Percentiles rank a stretch among this genome's conserved stretches.
These are phyloP conservation scores for Boletus tylopilopsis DNA, from an alignment of 768 basidiomycete genomes.

Conservation along the genomic window DNA sequence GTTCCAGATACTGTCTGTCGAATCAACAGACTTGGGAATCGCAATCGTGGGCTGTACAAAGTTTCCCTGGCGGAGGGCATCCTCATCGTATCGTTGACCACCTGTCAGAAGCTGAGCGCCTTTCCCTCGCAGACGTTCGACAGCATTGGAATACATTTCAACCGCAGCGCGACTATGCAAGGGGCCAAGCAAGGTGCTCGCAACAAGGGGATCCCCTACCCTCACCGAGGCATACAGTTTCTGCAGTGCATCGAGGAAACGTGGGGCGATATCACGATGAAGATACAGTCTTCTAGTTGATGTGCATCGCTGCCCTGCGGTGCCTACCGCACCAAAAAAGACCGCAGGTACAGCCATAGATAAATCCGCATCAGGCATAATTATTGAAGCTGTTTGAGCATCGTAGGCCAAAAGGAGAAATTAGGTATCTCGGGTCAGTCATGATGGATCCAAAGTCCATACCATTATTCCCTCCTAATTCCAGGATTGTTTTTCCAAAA, in stretches of 20 bases:
- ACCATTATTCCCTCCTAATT: constrained; percentile 97
- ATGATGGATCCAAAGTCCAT: constrained; percentile 22
- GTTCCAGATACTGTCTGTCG: constrained; percentile 61
- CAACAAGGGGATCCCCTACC: constrained; percentile 83
- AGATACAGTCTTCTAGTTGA: constrained; percentile 89
- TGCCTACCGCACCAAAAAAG: constrained; percentile 92
- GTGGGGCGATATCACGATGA: constrained; percentile 71
- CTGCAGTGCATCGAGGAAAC: constrained; percentile 73
- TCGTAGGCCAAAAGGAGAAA: constrained; percentile 15
- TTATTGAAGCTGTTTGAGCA: constrained; percentile 65
- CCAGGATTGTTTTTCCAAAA: constrained; percentile 88
- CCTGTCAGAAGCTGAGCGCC: constrained; percentile 80
- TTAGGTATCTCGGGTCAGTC: constrained; percentile 15
- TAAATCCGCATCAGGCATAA: constrained; percentile 93
- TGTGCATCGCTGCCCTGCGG: constrained; percentile 76
- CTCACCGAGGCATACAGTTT: constrained; percentile 66
- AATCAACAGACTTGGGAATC: constrained; percentile 55
- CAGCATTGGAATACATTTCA: constrained; percentile 56
- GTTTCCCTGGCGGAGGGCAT: constrained; percentile 63
- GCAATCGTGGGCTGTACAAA: constrained; percentile 89
- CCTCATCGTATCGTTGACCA: constrained; percentile 51
- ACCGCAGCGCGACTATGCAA: constrained; percentile 72
- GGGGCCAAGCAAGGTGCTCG: constrained; percentile 77
- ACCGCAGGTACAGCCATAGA: constrained; percentile 85
- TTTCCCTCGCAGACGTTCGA: constrained; percentile 56